phyloP scores from a whole-genome alignment of 768 basidiomycete species.

The Kwoniella mangroviensis region DNA sequence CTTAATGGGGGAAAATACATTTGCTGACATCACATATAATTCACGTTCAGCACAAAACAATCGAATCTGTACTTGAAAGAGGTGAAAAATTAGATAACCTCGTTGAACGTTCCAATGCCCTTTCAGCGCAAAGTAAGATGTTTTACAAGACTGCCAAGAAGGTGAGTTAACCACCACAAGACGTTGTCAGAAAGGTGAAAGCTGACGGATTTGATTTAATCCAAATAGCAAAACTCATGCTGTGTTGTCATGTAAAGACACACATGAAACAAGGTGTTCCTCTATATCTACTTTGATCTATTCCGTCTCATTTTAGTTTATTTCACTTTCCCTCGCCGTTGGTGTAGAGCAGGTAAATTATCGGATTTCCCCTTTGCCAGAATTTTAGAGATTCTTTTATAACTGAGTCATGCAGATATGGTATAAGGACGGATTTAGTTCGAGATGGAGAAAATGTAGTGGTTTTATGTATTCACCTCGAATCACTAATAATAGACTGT shows the following conservation, averaged over 20 bases:
- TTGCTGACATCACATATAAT: not conserved
- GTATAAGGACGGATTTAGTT: not conserved
- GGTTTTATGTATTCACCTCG: not conserved
- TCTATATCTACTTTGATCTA: not conserved
- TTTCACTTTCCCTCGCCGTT: no score
- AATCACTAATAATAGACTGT: not conserved
- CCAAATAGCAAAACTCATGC: conserved; percentile 88
- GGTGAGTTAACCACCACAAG: conserved; percentile 62
- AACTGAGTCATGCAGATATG: not conserved
- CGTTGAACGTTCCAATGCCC: conserved; percentile 86
- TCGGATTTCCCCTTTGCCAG: not conserved
- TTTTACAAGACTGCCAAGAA: conserved; percentile 99
- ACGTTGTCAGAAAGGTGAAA: not conserved
- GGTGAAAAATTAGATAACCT: conserved; percentile 96
- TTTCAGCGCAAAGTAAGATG: conserved; percentile 92
- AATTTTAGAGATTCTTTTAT: not conserved
- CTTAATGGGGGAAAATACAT: no score
- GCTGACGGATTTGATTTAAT: conserved; percentile 7
- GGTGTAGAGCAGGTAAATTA: not conserved
- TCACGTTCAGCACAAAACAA: conserved; percentile 88
- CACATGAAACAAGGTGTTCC: not conserved
- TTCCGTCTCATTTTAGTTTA: not conserved
- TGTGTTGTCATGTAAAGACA: conserved; percentile 67
- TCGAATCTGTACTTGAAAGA: conserved; percentile 92
- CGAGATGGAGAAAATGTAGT: not conserved